Conservation (phyloP, 2,329 filamentous ascomycete species). For the Penicillium sp. region DNA sequence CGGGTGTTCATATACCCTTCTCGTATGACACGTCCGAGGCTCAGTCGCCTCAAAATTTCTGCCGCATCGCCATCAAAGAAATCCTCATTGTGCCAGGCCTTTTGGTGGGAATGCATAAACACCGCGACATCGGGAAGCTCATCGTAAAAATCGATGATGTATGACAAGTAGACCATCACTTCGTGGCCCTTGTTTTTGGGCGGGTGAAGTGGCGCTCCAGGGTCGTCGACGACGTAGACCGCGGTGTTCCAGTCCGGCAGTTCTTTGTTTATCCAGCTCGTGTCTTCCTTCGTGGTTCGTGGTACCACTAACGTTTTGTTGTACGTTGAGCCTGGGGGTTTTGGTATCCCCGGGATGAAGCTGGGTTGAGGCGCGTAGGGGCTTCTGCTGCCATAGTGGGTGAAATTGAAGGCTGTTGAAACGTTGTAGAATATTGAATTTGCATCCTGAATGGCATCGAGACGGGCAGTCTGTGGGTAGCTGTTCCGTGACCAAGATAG, state of each 20-base stretch:
- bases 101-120: slow-evolving; percentile 55
- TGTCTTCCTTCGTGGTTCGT: slow-evolving; percentile 47
- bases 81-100: slow-evolving; percentile 56
- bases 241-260: slow-evolving; percentile 45
- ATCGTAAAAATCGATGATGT: slow-evolving; percentile 58
- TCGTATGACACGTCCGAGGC: slow-evolving; percentile 46
- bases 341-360: slow-evolving; percentile 33
- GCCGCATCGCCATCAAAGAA: slow-evolving; percentile 47
- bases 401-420: slow-evolving; percentile 14
- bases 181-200: slow-evolving; percentile 58
- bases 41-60: slow-evolving; percentile 48
- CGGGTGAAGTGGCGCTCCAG: slow-evolving; percentile 44
- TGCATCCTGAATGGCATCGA: slow-evolving; percentile 29
- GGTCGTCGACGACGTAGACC: slow-evolving; percentile 51
- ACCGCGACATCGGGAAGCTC: slow-evolving; percentile 53
- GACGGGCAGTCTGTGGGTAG: slow-evolving; percentile 32
- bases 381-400: slow-evolving; percentile 10
- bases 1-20: slow-evolving; percentile 57
- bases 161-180: slow-evolving; percentile 57
- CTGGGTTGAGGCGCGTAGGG: slow-evolving; percentile 26
- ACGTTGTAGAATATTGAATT: slow-evolving; percentile 9
- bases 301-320: slow-evolving; percentile 52
- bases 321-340: slow-evolving; percentile 46
- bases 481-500: slow-evolving; percentile 32
- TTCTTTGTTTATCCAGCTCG: slow-evolving; percentile 50